Percentiles rank a stretch among this genome's conserved stretches.
These are phyloP conservation scores for Trichoderma cornu-damae DNA, from an alignment of 2,329 filamentous ascomycete species.

Conservation along the genomic window DNA sequence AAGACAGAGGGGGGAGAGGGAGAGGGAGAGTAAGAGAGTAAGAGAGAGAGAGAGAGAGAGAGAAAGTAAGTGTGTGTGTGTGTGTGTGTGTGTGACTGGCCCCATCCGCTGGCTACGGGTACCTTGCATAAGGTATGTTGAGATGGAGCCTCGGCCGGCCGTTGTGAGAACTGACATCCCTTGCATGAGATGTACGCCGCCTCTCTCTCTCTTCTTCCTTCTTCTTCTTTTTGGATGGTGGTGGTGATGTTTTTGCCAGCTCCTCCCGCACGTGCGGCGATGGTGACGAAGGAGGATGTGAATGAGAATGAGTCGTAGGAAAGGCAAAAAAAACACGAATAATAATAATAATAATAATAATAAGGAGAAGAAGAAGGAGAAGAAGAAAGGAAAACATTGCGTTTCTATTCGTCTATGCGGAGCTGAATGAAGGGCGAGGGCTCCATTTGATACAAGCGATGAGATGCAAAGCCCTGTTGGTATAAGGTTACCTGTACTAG, in stretches of 20 bases:
- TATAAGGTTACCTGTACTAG: too few species aligned
- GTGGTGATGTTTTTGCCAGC: not conserved
- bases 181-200: not conserved
- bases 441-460: too few species aligned
- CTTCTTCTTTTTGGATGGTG: not conserved
- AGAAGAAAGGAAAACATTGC: not conserved
- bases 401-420: not conserved
- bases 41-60: not conserved
- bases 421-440: not conserved
- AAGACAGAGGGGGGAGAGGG: not conserved
- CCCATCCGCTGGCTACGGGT: not conserved
- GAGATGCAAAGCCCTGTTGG: too few species aligned
- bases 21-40: not conserved
- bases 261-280: too few species aligned
- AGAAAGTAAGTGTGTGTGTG: not conserved
- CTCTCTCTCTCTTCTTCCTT: not conserved
- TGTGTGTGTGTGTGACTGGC: not conserved
- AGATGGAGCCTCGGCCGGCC: not conserved
- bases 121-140: conserved; percentile 9
- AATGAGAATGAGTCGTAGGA: not conserved
- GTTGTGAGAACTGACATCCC: not conserved
- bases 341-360: too few species aligned
- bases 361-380: not conserved
- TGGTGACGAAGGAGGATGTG: not conserved
- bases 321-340: not conserved